A percentile compares a stretch with the other conserved stretches of the same genome.
phyloP scores from a whole-genome alignment of 2,329 filamentous ascomycete species.

The Sclerotinia glacialis region DNA sequence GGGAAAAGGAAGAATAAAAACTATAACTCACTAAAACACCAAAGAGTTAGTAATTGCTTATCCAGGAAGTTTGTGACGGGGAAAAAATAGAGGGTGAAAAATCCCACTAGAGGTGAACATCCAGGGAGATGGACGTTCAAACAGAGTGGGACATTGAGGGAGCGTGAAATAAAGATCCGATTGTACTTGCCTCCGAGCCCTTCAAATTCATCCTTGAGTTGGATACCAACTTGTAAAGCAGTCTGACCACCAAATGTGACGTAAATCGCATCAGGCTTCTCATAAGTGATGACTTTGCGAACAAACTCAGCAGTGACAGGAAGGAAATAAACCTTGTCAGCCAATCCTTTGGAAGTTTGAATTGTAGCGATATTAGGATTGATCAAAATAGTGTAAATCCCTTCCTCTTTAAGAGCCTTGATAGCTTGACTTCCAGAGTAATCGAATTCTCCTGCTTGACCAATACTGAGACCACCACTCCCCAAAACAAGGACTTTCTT shows the following conservation, averaged over 20 bases:
- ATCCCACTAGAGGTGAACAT: background rate
- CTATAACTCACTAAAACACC: conserved; percentile 43
- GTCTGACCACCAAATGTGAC: conserved; percentile 97
- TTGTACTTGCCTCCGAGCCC: background rate
- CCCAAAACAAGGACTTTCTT: conserved; percentile 98
- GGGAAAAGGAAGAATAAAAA: no score
- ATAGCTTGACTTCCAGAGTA: conserved; percentile 94
- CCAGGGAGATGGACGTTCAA: background rate
- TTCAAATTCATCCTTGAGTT: conserved; percentile 75
- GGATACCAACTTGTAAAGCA: conserved; percentile 90
- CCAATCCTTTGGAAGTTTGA: conserved; percentile 92
- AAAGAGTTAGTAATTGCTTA: background rate
- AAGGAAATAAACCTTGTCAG: conserved; percentile 97
- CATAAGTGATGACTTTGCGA: conserved; percentile 93
- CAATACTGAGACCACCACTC: conserved; percentile 91
- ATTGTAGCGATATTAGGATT: conserved; percentile 99
- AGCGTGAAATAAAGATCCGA: no score
- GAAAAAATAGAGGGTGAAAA: background rate
- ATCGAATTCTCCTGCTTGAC: conserved; percentile 96
- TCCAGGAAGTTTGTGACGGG: background rate
- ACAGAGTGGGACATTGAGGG: no score
- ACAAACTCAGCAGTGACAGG: conserved; percentile 98
- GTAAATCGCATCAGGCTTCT: conserved; percentile 94
- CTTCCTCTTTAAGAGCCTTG: conserved; percentile 94
- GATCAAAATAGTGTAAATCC: conserved; percentile 85